Evolutionary conservation across 2,329 filamentous ascomycete genomes (phyloP), one percentile per base, ranked within the genome.

Genomic region (Penicillium brasilianum): DNA sequence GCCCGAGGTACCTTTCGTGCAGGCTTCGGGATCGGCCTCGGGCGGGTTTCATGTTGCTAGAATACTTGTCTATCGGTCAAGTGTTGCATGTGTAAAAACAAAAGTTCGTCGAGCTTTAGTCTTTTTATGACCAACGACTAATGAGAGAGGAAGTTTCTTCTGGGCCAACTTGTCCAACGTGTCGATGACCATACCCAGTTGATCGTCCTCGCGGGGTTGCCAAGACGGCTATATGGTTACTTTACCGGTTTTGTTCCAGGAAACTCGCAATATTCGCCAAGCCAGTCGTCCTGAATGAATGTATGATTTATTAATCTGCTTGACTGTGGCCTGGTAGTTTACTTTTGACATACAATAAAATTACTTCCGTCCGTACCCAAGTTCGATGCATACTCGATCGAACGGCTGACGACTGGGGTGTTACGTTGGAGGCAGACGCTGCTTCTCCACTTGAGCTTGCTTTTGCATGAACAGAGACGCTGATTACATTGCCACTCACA

Each of bases 201-300:
- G 49, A 51, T 51, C 4, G 16, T 20, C 49, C 4, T 36, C 30
- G 34, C 49, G 22, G 44, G 49, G n/a, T 51, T 8, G 49, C 49
- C 30, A 37, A 51, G 49, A 51, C 30, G 49, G 49, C 30, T 51
- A 22, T 51, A 51, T 51, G 49, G 30, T 22, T 10, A 36, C 34
- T 51, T 30, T 16, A 44, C 30, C 28, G n/a, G 39, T 8, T 41
- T 7, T 14, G 14, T 11, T 25, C 20, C 3, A 28, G 25, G 25
- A 28, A 20, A 55, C 53, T 43, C 60, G 70, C 69, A n/a, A 70
- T 64, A 43, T 69, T 69, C 28, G 69, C 61, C 66, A 64, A 14
- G 68, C 69, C 0, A 70, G 64, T 65, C 65, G 61, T 55, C 57
- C 57, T 69, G 57, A 69, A 70, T 67, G 66, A 67, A 62, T 67